A percentile compares a stretch with the other conserved stretches of the same genome.
phyloP scores from a whole-genome alignment of 1,139 yeast genomes.

The Taphrina communis region DNA sequence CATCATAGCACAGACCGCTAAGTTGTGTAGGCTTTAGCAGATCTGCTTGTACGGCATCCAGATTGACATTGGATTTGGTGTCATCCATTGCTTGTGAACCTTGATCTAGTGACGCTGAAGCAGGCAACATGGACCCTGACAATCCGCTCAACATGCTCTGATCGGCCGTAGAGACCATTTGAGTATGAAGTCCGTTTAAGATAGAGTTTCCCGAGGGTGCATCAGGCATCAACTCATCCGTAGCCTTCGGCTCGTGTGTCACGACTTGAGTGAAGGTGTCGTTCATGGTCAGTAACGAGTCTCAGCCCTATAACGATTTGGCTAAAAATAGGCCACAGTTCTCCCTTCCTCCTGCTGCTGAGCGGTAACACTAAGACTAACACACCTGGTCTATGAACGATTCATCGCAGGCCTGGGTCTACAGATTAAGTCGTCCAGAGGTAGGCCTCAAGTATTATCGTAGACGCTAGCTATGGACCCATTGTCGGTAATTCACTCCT shows the following conservation, averaged over 20 bases:
- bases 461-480: too few relatives aligned
- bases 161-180: background rate
- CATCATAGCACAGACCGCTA: slow-evolving; percentile 92
- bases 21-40: slow-evolving; percentile 7
- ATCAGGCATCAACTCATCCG: slow-evolving; percentile 7
- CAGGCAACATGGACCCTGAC: background rate
- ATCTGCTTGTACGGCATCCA: background rate
- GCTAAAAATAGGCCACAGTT: too few relatives aligned
- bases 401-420: background rate
- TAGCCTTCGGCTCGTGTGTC: background rate
- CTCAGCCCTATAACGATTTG: background rate
- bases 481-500: too few relatives aligned
- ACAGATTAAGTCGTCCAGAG: background rate
- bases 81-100: background rate
- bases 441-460: background rate
- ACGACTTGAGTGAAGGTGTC: background rate
- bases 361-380: background rate
- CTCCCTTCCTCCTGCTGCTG: background rate
- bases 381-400: background rate
- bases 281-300: background rate
- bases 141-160: background rate
- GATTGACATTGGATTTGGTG: background rate
- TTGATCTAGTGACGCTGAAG: background rate
- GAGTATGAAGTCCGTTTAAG: background rate
- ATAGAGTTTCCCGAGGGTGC: background rate